phyloP scores from a whole-genome alignment of 2,329 filamentous ascomycete genomes.

The Nigrospora osmanthi region DNA sequence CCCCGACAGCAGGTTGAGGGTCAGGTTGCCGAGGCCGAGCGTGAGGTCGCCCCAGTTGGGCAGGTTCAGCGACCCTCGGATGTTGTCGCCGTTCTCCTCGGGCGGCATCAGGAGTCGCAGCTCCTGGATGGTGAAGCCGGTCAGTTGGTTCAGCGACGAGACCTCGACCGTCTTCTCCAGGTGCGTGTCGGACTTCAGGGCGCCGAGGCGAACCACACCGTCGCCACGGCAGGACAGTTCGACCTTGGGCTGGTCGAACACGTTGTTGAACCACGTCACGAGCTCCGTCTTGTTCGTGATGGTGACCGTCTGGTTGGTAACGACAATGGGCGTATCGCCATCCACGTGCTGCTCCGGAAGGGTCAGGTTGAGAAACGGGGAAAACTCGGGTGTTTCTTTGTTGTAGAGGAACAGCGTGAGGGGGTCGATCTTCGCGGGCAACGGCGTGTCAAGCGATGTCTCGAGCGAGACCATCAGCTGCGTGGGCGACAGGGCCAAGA shows the following conservation, averaged over 20 bases:
- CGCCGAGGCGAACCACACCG: conserved; percentile 28
- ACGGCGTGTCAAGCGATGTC: conserved; percentile 28
- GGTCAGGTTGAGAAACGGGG: conserved; percentile 19
- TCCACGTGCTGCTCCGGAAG: conserved; percentile 24
- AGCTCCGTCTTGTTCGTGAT: conserved; percentile 31
- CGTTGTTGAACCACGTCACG: conserved; percentile 26
- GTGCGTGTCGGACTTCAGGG: conserved; percentile 25
- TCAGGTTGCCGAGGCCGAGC: conserved; percentile 37
- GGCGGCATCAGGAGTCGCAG: conserved; percentile 28
- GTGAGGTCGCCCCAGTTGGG: conserved; percentile 36
- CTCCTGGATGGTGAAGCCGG: conserved; percentile 28
- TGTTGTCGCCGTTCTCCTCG: conserved; percentile 28
- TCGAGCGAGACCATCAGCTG: conserved; percentile 25
- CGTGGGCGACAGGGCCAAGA: conserved; percentile 23
- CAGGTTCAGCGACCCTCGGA: conserved; percentile 32
- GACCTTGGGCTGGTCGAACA: conserved; percentile 28
- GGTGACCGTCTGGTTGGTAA: conserved; percentile 24
- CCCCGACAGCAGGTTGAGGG: conserved; percentile 32
- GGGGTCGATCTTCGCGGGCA: conserved; percentile 27
- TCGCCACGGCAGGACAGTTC: conserved; percentile 29
- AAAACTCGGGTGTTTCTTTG: conserved; percentile 21
- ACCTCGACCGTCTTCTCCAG: conserved; percentile 34
- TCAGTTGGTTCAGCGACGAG: conserved; percentile 27
- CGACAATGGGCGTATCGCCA: conserved; percentile 25
- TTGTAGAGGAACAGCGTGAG: conserved; percentile 32